Evolutionary conservation across 192 early-diverging fungal species (phyloP), one percentile per base, ranked within the genome.

Genomic region (Gamsiella multidivaricata): DNA sequence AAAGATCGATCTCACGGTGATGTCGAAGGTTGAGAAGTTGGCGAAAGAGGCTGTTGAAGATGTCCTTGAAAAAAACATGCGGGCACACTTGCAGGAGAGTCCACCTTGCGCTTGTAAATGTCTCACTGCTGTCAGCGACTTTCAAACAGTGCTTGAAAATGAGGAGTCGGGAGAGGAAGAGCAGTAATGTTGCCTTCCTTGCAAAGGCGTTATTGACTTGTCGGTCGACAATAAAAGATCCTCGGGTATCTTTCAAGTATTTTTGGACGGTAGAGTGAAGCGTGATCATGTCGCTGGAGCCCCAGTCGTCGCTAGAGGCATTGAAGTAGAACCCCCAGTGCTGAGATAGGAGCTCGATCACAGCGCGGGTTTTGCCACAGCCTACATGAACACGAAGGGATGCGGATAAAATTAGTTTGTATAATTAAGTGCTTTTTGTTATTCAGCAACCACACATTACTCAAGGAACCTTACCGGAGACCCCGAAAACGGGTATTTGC

Each of bases 271-370:
- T 34, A 23, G 36, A 49, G 23, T 23, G 45, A 50, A 65, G 51
- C 6, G 63, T 65, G 25, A 42, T 54, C 52, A 65, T 65, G 22
- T 65, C 63, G 0, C 46, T 47, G 3, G 31, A 50, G 3, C 47
- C 47, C 61, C 61, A 62, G n/a, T 62, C 61, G 47, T 53, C 50
- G 41, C 33, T 20, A 7, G 60, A 29, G 29, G 61, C 61, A 42
- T 64, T 64, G 50, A 64, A 64, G 50, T 64, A 64, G 61, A 64
- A 64, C 28, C 61, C 61, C 61, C 61, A 64, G 50, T 64, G 61
- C 18, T 64, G 61, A 37, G 61, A 64, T 5, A 64, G 33, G 31
- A 64, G 50, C 37, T 64, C 61, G 51, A 64, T 53, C 36, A 29
- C 61, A 39, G 61, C 61, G 12, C 61, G 47, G 4, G 61, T 64